Evolutionary conservation across 768 basidiomycete species (phyloP).

Genomic region (Suillus ampliporus): DNA sequence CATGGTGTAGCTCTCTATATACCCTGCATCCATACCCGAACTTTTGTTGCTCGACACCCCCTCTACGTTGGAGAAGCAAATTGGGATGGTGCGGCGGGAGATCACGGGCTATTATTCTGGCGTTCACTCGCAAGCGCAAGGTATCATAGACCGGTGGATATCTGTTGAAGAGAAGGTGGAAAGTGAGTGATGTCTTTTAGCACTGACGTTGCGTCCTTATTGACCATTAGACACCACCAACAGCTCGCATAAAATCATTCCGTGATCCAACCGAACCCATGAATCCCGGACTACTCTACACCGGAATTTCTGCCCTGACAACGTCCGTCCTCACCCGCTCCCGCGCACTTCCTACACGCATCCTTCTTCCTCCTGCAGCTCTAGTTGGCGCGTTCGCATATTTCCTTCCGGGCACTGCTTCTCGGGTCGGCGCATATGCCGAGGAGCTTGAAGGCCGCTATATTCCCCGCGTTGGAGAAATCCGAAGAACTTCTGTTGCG

Average conservation of each 20-base stretch:
- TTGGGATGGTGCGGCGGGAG: slow-evolving; percentile 69
- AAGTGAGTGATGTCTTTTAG: slow-evolving; percentile 54
- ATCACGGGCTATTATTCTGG: slow-evolving; percentile 60
- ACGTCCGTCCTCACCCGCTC: slow-evolving; percentile 88
- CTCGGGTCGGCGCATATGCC: slow-evolving; percentile 70
- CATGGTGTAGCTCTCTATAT: slow-evolving; percentile 76
- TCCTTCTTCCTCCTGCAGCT: slow-evolving; percentile 78
- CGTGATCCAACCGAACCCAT: slow-evolving; percentile 81
- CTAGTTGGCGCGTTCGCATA: slow-evolving; percentile 72
- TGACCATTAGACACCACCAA: not conserved
- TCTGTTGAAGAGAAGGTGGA: slow-evolving; percentile 85
- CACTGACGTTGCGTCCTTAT: not conserved
- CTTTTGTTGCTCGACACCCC: slow-evolving; percentile 76
- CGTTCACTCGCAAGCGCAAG: slow-evolving; percentile 71
- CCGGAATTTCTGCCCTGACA: slow-evolving; percentile 85
- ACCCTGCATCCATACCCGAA: slow-evolving; percentile 64
- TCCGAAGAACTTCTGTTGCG: slow-evolving; percentile 67
- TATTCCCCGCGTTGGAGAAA: slow-evolving; percentile 69
- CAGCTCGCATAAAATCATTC: slow-evolving; percentile 84
- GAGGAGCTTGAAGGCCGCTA: slow-evolving; percentile 73
- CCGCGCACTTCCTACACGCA: slow-evolving; percentile 68
- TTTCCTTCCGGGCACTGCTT: slow-evolving; percentile 85
- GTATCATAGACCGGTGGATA: slow-evolving; percentile 82
- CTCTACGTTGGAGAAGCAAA: slow-evolving; percentile 73
- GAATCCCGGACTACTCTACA: slow-evolving; percentile 89